A percentile compares a stretch with the other conserved stretches of the same genome.
Evolutionary conservation across 345 rosid species (phyloP).

Genomic region (Sonneratia alba): DNA sequence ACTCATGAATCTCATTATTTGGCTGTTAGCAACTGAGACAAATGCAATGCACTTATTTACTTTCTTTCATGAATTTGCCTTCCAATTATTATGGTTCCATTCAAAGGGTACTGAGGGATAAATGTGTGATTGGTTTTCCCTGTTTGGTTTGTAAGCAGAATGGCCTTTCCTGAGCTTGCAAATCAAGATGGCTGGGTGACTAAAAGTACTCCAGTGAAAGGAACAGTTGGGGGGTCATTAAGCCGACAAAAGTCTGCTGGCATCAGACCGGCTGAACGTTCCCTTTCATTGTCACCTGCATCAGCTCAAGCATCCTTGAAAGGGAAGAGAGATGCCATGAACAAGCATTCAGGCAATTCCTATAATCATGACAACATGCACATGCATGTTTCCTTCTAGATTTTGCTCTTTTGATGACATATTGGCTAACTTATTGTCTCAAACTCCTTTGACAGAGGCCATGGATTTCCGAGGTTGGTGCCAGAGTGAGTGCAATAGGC

Average conservation of each 20-base stretch:
- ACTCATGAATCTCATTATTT: background rate
- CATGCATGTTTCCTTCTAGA: background rate
- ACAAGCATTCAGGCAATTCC: constrained; percentile 56
- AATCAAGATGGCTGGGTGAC: constrained; percentile 65
- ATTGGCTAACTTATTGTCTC: constrained; percentile 8
- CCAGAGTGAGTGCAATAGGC: constrained; percentile 73
- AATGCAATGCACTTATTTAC: background rate
- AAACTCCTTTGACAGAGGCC: constrained; percentile 57
- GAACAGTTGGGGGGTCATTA: constrained; percentile 33
- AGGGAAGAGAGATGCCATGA: constrained; percentile 49
- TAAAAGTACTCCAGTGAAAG: constrained; percentile 54
- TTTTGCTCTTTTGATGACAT: background rate
- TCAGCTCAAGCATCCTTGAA: constrained; percentile 37
- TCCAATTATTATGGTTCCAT: background rate
- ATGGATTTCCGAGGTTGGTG: constrained; percentile 95
- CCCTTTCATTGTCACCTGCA: constrained; percentile 43
- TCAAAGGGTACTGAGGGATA: background rate
- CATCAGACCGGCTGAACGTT: constrained; percentile 35
- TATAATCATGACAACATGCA: background rate
- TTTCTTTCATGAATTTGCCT: background rate
- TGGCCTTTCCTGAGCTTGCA: constrained; percentile 52
- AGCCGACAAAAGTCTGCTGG: constrained; percentile 59
- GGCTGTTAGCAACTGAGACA: background rate
- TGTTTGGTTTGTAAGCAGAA: constrained; percentile 26
- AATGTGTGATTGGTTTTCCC: background rate